Base-by-base conservation (phyloP, 805 yeast genomes). In the Saccharomycopsis amapae region DNA sequence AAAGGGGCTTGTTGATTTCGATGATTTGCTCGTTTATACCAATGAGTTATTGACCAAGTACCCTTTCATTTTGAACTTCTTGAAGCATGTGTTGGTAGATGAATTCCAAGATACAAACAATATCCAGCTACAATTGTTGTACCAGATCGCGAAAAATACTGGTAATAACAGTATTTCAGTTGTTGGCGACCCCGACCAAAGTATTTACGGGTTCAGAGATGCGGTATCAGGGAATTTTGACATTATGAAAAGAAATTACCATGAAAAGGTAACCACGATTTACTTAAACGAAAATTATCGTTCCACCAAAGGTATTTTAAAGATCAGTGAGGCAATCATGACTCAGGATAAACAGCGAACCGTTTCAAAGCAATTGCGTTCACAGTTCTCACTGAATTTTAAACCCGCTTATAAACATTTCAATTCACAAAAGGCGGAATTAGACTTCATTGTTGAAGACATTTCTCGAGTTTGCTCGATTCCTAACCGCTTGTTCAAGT, bases 141-240 rank as follows among this genome's bases (percentile, higher is more conserved):
- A 72, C 50, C 64, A 67, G 3, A 62, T 83, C 26, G 69, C 80
- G 0, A 56, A 58, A 10, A 67, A 66, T 47, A 66, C 72, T 33
- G 43, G 58, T 17, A 69, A 67, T 31, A 59, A 77, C 50, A 80
- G 80, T 48, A 72, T 90, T 6, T 85, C 97, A 0, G 80, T 88
- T 1, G 97, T 90, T 2, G 98, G 98, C 1, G 98, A 90, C 58
- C 96, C 96, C 0, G 96, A 93, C 61, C 98, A 90, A 62, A 81
- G 95, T 57, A 90, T 90, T 19, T 90, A 93, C 60, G 87, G 82
- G 0, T 90, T 90, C 55, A 68, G 97, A 50, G 79, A 81, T 56
- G 97, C 97, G 0, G 78, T 78, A 30, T 69, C 81, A 1, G 64
- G 68, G 15, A 88, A 85, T 55, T 85, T 89, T 55, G 63, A 64